Conservation (phyloP, 768 basidiomycete species). For the Termitomyces sp. region DNA sequence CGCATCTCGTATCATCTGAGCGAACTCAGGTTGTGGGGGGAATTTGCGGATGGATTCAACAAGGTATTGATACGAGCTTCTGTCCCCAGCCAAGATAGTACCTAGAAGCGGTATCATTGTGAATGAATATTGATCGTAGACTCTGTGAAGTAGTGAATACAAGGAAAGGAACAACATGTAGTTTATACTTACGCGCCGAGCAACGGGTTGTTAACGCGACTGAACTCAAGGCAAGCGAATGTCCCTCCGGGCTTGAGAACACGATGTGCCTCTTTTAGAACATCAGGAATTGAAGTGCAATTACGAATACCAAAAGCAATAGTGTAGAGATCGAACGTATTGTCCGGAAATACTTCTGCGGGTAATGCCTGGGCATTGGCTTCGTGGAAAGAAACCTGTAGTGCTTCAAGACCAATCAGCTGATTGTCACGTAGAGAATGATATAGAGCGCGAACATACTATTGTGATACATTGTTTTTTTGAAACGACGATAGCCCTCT, state of each 20-base stretch:
- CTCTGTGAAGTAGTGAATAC: constrained; percentile 37
- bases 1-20: constrained; percentile 82
- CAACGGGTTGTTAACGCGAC: constrained; percentile 85
- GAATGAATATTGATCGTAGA: constrained; percentile 96
- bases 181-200: constrained; percentile 67
- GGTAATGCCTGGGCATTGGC: constrained; percentile 88
- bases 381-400: constrained; percentile 89
- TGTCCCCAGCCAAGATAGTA: constrained; percentile 94
- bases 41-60: constrained; percentile 97
- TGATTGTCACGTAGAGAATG: not conserved
- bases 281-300: constrained; percentile 88
- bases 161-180: not conserved
- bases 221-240: constrained; percentile 96
- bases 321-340: constrained; percentile 93
- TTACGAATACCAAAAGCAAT: constrained; percentile 99
- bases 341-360: constrained; percentile 61
- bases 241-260: constrained; percentile 95
- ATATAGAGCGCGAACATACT: constrained; percentile 55
- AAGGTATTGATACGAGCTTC: constrained; percentile 94
- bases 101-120: constrained; percentile 91
- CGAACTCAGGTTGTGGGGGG: constrained; percentile 84
- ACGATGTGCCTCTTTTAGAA: constrained; percentile 84
- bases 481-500: constrained; percentile 87
- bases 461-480: constrained; percentile 97
- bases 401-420: constrained; percentile 48